Evolutionary conservation across 2,329 filamentous ascomycete genomes (phyloP).

Genomic region (Dothidotthia symphoricarpi): DNA sequence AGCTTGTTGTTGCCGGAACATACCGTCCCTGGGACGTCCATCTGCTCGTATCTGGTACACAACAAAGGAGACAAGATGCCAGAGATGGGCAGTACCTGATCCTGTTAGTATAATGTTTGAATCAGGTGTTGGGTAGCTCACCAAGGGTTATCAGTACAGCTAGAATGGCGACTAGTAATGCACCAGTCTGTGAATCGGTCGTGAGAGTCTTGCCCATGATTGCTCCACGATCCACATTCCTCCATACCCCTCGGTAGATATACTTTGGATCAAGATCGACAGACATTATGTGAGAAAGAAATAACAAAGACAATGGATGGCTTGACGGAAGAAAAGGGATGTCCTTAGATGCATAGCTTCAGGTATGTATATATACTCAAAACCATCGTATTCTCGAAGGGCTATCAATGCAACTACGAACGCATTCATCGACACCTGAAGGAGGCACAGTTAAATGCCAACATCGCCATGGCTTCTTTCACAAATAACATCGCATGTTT

Average conservation of each 20-base stretch:
- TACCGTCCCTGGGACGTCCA: slow-evolving; percentile 8
- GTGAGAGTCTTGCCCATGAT: slow-evolving; percentile 21
- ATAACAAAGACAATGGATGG: too few relatives aligned
- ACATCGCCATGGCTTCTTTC: too few relatives aligned
- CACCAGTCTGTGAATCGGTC: slow-evolving; percentile 17
- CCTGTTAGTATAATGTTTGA: not conserved
- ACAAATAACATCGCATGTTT: too few relatives aligned
- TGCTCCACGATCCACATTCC: slow-evolving; percentile 7
- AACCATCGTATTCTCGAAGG: too few relatives aligned
- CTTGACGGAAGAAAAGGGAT: too few relatives aligned
- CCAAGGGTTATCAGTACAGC: slow-evolving; percentile 14
- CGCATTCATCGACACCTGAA: too few relatives aligned
- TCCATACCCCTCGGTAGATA: slow-evolving; percentile 6
- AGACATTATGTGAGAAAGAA: too few relatives aligned
- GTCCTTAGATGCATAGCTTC: too few relatives aligned
- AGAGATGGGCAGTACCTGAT: slow-evolving; percentile 14
- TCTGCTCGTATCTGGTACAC: slow-evolving; percentile 16
- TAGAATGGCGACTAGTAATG: slow-evolving; percentile 18
- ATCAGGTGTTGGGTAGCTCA: not conserved
- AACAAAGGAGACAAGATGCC: slow-evolving; percentile 20
- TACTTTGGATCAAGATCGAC: slow-evolving; percentile 3
- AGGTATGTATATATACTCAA: too few relatives aligned
- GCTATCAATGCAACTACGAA: too few relatives aligned
- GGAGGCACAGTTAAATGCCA: not conserved
- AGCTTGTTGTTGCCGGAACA: slow-evolving; percentile 22